Percentiles rank a stretch among this genome's conserved stretches.
These are phyloP conservation scores for Debaryomycetaceae sp. DNA, from an alignment of 1,139 yeast species.

Conservation along the genomic window DNA sequence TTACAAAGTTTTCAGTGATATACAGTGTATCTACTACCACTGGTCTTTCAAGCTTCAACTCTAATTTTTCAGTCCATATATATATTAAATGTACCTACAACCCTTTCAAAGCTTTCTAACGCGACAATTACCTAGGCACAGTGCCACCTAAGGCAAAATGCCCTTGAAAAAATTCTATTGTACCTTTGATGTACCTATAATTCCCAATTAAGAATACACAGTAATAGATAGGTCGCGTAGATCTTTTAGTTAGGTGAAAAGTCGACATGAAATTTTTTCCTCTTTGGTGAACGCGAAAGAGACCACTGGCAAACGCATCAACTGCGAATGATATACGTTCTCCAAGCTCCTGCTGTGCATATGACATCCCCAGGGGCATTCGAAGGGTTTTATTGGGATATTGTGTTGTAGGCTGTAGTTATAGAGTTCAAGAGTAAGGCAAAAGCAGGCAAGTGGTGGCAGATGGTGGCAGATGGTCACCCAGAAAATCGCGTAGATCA, in stretches of 20 bases:
- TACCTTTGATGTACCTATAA: background rate
- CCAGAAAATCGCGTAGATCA: too few relatives aligned
- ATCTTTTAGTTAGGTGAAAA: background rate
- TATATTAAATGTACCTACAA: background rate
- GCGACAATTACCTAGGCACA: background rate
- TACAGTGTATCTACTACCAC: background rate
- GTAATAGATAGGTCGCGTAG: background rate
- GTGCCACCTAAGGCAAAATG: background rate
- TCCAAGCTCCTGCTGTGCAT: background rate
- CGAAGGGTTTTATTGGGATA: background rate
- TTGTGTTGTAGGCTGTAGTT: too few relatives aligned
- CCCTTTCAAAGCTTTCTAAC: background rate
- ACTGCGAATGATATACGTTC: background rate
- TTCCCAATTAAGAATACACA: background rate
- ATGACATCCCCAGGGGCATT: background rate
- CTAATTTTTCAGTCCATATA: background rate
- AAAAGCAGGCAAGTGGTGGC: too few relatives aligned
- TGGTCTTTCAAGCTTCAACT: background rate
- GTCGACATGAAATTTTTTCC: background rate
- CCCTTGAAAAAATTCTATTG: background rate
- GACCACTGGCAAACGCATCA: background rate
- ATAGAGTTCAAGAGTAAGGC: too few relatives aligned
- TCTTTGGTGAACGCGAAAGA: background rate
- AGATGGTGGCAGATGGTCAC: too few relatives aligned
- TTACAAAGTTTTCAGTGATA: background rate